Conservation (phyloP, 2,329 filamentous ascomycete species). For the Emergomyces pasteurianus region DNA sequence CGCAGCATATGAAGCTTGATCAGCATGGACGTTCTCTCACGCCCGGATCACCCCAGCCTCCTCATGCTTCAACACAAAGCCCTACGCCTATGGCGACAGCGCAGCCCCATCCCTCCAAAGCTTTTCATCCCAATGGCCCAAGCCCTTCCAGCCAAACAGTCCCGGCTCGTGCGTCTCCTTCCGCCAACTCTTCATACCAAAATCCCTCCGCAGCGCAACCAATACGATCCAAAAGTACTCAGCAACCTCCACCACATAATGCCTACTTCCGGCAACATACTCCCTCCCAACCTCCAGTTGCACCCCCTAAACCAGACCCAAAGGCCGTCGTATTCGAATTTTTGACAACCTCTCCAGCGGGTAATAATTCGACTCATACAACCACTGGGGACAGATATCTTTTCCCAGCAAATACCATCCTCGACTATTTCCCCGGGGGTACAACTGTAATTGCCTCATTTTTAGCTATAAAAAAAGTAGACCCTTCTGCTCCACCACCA, state of each 20-base stretch:
- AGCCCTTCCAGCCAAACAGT: constrained; percentile 1
- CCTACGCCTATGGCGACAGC: constrained; percentile 4
- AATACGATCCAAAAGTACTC: constrained; percentile 26
- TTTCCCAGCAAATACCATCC: constrained; percentile 37
- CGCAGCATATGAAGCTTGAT: constrained; percentile 9
- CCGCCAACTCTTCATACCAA: constrained; percentile 18
- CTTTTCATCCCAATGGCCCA: constrained; percentile 1
- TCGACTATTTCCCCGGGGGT: constrained; percentile 36
- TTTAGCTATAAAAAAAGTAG: constrained; percentile 33
- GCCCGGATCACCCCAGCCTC: not conserved
- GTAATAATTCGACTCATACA: constrained; percentile 28
- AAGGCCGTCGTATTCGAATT: constrained; percentile 40
- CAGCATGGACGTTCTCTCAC: constrained; percentile 5
- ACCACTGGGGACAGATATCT: constrained; percentile 37
- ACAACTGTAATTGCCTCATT: constrained; percentile 38
- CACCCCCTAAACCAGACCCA: constrained; percentile 27
- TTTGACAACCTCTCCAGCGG: constrained; percentile 28
- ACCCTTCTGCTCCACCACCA: constrained; percentile 20
- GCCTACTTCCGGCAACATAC: constrained; percentile 21
- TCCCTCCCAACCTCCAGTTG: constrained; percentile 16
- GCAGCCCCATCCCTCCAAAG: constrained; percentile 9
- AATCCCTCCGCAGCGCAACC: constrained; percentile 21
- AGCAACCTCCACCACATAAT: constrained; percentile 20
- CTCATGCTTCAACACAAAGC: constrained; percentile 3
- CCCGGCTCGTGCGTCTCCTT: constrained; percentile 11